A percentile compares a stretch with the other conserved stretches of the same genome.
phyloP scores from a whole-genome alignment of 805 yeast genomes.

The Ogataea allantospora region DNA sequence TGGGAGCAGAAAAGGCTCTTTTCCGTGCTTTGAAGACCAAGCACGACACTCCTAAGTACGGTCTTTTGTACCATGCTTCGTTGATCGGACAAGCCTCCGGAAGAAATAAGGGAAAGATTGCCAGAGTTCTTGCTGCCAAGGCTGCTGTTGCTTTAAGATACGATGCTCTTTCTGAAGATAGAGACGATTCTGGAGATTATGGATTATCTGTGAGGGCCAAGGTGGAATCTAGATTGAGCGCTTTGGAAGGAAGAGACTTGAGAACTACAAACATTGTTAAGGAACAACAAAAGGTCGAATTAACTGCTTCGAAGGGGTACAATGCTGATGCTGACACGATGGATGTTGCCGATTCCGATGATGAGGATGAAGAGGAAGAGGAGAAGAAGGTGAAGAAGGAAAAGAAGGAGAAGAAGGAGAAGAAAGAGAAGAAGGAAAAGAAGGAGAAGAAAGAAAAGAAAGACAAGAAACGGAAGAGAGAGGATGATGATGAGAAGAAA shows the following conservation, averaged over 20 bases:
- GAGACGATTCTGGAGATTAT: conserved; percentile 92
- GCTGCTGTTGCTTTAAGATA: conserved; percentile 96
- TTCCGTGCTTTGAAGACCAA: conserved; percentile 98
- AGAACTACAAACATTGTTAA: conserved; percentile 83
- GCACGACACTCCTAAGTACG: conserved; percentile 98
- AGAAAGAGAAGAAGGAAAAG: conserved; percentile 28
- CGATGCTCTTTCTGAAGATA: conserved; percentile 95
- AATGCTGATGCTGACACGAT: conserved; percentile 93
- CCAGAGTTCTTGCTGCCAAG: conserved; percentile 97
- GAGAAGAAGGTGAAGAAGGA: conserved; percentile 30
- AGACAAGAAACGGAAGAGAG: conserved; percentile 9
- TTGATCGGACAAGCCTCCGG: conserved; percentile 98
- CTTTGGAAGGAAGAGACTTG: conserved; percentile 94
- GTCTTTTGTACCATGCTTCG: conserved; percentile 94
- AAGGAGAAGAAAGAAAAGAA: conserved; percentile 21
- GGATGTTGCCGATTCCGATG: conserved; percentile 29
- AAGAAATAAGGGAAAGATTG: conserved; percentile 97
- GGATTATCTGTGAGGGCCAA: conserved; percentile 90
- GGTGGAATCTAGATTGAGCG: conserved; percentile 92
- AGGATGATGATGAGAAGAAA: conserved; percentile 11
- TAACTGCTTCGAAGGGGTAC: conserved; percentile 82
- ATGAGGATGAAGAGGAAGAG: conserved; percentile 33
- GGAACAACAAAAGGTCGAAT: conserved; percentile 82
- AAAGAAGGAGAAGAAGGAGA: conserved; percentile 31
- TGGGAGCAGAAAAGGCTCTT: conserved; percentile 98